Conservation (phyloP, 2,329 filamentous ascomycete species). For the Blastomyces gilchristii region DNA sequence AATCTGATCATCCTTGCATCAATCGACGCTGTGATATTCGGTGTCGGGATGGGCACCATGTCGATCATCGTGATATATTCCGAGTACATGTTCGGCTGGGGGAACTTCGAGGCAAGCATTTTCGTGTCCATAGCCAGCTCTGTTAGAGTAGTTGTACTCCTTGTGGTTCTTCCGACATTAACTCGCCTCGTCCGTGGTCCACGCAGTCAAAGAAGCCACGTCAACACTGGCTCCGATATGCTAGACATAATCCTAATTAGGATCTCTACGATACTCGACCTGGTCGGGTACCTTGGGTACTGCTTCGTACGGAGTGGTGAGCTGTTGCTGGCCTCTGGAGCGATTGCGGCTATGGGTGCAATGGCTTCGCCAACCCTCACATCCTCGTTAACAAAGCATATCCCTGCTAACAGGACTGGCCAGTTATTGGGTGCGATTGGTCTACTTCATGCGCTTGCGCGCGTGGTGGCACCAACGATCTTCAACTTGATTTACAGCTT, state of each 20-base stretch:
- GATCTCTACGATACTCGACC: slow-evolving; percentile 62
- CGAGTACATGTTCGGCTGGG: slow-evolving; percentile 71
- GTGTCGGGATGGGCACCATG: slow-evolving; percentile 68
- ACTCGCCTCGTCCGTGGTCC: slow-evolving; percentile 61
- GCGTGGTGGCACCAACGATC: slow-evolving; percentile 66
- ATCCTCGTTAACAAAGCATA: slow-evolving; percentile 78
- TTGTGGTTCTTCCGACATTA: slow-evolving; percentile 63
- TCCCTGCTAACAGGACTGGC: slow-evolving; percentile 70
- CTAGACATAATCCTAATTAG: slow-evolving; percentile 73
- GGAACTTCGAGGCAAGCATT: slow-evolving; percentile 64
- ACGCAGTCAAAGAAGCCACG: slow-evolving; percentile 26
- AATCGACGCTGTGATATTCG: slow-evolving; percentile 73
- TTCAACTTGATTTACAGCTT: slow-evolving; percentile 80
- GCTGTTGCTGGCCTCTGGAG: slow-evolving; percentile 61
- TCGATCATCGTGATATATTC: slow-evolving; percentile 78
- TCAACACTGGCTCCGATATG: slow-evolving; percentile 59
- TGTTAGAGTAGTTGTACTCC: slow-evolving; percentile 62
- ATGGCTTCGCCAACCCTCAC: slow-evolving; percentile 79
- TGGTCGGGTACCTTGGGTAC: slow-evolving; percentile 67
- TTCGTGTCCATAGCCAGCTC: slow-evolving; percentile 74
- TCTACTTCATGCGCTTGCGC: slow-evolving; percentile 68
- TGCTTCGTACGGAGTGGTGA: slow-evolving; percentile 51
- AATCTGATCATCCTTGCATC: slow-evolving; percentile 75
- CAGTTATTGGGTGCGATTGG: slow-evolving; percentile 83
- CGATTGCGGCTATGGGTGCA: slow-evolving; percentile 67